Base-by-base conservation (phyloP, 805 yeast species). In the Yarrowia sp. region DNA sequence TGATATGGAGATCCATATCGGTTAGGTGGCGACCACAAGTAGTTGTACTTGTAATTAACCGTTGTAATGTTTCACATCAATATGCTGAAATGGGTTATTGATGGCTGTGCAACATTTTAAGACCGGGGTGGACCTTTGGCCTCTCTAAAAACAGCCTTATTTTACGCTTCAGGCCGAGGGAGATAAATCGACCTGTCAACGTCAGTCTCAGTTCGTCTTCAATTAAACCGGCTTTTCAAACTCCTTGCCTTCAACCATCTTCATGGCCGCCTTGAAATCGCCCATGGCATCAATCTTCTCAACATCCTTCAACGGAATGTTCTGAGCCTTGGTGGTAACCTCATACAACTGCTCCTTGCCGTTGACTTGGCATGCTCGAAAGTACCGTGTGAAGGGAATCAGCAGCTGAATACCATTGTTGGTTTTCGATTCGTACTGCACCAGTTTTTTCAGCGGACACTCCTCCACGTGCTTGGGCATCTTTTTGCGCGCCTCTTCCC, bases 381-480 rank as follows among this genome's bases (percentile, higher is more conserved):
- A 74, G 38, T 69, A 43, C 55, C 76, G 57, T 43, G 67, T 68
- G 51, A 74, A 67, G 14, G 74, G 74, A 32, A 47, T 43, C 9
- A 73, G 36, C 6, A 57, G 66, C 8, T 55, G 61, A 17, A 55
- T 38, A 7, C 61, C 61, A 9, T 55, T 55, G 6, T 36, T 22
- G 15, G 47, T 31, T 55, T 55, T 55, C 55, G 76, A 74, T 48
- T 72, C 70, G 63, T 69, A 74, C 64, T 74, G 76, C 13, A 66
- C 65, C 28, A 74, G 69, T 62, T 69, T 65, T 47, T 67, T 68
- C 17, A 70, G 48, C 10, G 69, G 67, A 58, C 75, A 72, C 33
- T 70, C 68, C 10, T 64, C 61, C 39, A 58, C 57, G n/a, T 41
- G 43, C 11, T 64, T 31, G 41, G 61, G 65, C 65, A 43, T 42